Base-by-base conservation (phyloP, 768 basidiomycete species). In the Tricholoma sp. region DNA sequence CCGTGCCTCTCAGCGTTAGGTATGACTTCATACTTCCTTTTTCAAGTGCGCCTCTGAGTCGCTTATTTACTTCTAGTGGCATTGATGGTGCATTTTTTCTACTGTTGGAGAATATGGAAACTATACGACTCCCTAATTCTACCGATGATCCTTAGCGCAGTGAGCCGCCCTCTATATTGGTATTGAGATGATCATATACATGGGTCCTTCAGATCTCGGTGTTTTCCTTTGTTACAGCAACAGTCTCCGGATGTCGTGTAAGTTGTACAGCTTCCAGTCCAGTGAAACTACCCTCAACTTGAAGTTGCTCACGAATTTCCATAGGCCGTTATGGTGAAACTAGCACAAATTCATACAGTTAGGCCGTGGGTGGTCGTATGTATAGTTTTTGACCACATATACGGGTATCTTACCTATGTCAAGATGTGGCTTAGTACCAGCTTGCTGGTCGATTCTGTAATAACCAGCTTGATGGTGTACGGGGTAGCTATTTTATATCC, bases 381-480 rank as follows among this genome's bases (percentile, higher is more conserved):
- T 18, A 24, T 29, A 11, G 13, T n/a, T 20, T 17, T 15, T 47
- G 31, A 32, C 24, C 3, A 17, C 20, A 17, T 48, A 34, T 20
- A 6, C 1, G 10, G n/a, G 57, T 12, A 53, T 12, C 34, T 45
- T 12, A 37, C 1, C 18, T 24, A 17, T 33, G 28, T 39, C 41
- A 31, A 65, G 64, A 48, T 62, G 15, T 70, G 69, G 69, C 57
- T 70, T 13, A 55, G 62, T 5, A 57, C 62, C 5, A 68, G 65
- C 52, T 59, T 65, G 36, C 52, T 65, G 6, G 59, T 61, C 11
- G 68, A 70, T 55, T 48, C 66, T 11, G 49, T 67, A 9, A 66
- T 70, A 41, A 61, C 66, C 1, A 52, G 17, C 10, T 53, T 62
- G 33, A 65, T 69, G 61, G 47, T 65, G 20, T 58, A 51, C 31